Evolutionary conservation across 495 filamentous ascomycete species (phyloP).

Genomic region (Neurospora sp.): DNA sequence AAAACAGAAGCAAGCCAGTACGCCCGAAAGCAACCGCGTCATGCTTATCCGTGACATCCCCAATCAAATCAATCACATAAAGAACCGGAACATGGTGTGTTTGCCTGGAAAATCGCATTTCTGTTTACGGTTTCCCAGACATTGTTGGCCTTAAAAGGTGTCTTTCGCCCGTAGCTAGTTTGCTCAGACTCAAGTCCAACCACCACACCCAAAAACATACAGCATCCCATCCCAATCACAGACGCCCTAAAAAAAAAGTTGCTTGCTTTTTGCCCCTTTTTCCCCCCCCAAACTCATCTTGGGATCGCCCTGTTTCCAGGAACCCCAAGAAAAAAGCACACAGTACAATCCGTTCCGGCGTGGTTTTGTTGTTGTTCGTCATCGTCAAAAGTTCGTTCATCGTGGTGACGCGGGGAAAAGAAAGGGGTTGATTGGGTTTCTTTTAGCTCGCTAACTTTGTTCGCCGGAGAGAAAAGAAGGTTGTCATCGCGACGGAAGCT

Average conservation of each 20-base stretch:
- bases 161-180: not conserved
- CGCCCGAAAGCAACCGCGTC: not conserved
- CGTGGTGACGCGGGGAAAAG: not conserved
- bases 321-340: not conserved
- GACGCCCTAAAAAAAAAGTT: not conserved
- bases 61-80: not conserved
- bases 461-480: not conserved
- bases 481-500: not conserved
- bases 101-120: not conserved
- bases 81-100: not conserved
- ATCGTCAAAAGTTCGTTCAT: not conserved
- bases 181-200: not conserved
- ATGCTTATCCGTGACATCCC: not conserved
- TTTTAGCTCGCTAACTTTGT: not conserved
- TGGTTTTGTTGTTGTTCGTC: not conserved
- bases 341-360: not conserved
- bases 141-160: not conserved
- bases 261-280: not conserved
- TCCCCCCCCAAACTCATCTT: not conserved
- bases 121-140: not conserved
- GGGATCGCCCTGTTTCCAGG: not conserved
- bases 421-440: not conserved
- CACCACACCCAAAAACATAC: not conserved
- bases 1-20: not conserved
- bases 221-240: not conserved